Base-by-base conservation (phyloP, 805 yeast genomes). In the Huiozyma sinensis region DNA sequence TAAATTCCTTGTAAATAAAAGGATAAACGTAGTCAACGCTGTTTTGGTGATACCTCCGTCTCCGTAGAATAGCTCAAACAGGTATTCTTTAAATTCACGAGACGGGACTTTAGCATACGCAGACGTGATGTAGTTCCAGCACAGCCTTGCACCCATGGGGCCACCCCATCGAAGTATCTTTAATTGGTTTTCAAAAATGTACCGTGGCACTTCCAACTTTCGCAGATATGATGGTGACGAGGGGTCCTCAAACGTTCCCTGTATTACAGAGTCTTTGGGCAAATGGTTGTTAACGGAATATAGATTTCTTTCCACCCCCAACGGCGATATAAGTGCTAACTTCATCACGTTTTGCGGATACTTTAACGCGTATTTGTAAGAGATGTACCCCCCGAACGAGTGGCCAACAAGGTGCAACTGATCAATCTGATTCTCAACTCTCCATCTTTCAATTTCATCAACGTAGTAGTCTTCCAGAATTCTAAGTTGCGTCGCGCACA, bases 331-430 rank as follows among this genome's bases (percentile, higher is more conserved):
- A 29, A 83, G 64, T 1, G 81, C 66, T 50, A 84, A 62, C 47
- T 73, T 73, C n/a, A 69, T 61, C 6, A 84, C 67, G 5, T 68
- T 55, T 0, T 71, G 56, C 0, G 88, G 86, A 52, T 79, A 71
- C 49, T 67, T 76, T 39, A 77, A 54, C 3, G 83, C 69, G 57
- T 81, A 84, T 4, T 79, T 73, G 41, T 75, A 73, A 0, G 84
- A 73, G 64, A 85, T 63, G 53, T 81, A 79, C 0, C 86, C 92
- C 30, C 95, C 95, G 50, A 75, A 77, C 0, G 92, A 83, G 60
- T 84, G 95, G 1, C 86, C 89, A 13, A 84, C 64, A n/a, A 84
- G 55, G 53, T 75, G 81, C 34, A 84, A 71, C 46, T 74, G 69
- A 1, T 67, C 71, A 7, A 83, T 57, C 0, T 69, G 67, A 13